Evolutionary conservation across 805 yeast genomes (phyloP).

Genomic region (Blastobotrys peoriensis): DNA sequence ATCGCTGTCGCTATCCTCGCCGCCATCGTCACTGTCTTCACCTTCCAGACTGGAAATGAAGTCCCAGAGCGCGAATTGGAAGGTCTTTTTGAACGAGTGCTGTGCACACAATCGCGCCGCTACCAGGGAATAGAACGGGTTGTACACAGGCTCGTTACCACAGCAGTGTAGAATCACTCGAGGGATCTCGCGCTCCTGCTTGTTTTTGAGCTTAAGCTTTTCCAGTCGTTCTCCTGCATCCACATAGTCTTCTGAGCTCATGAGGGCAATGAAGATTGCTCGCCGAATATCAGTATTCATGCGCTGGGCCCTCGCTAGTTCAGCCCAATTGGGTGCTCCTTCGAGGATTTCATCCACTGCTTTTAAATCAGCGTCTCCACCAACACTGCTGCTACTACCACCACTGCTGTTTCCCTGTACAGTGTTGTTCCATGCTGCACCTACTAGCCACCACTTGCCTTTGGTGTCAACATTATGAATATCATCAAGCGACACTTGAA

Average conservation of each 20-base stretch:
- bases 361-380: slow-evolving; percentile 34
- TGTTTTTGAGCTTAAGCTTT: slow-evolving; percentile 66
- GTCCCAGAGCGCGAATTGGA: slow-evolving; percentile 91
- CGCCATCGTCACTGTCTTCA: slow-evolving; percentile 32
- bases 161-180: slow-evolving; percentile 81
- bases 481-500: slow-evolving; percentile 79
- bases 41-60: slow-evolving; percentile 64
- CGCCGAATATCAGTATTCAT: slow-evolving; percentile 95
- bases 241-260: slow-evolving; percentile 90
- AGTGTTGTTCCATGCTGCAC: slow-evolving; percentile 88
- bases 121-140: slow-evolving; percentile 82
- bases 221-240: slow-evolving; percentile 82
- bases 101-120: slow-evolving; percentile 68
- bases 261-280: slow-evolving; percentile 86
- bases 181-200: slow-evolving; percentile 85
- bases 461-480: slow-evolving; percentile 66
- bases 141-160: slow-evolving; percentile 71
- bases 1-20: slow-evolving; percentile 31
- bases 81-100: slow-evolving; percentile 70
- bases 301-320: slow-evolving; percentile 75
- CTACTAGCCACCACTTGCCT: slow-evolving; percentile 99
- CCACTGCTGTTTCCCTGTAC: background rate
- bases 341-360: slow-evolving; percentile 59
- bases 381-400: background rate
- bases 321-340: slow-evolving; percentile 78